Percentiles rank a stretch among this genome's conserved stretches.
phyloP scores from a whole-genome alignment of 176 grass and related monocot species.

The Paspalum notatum region DNA sequence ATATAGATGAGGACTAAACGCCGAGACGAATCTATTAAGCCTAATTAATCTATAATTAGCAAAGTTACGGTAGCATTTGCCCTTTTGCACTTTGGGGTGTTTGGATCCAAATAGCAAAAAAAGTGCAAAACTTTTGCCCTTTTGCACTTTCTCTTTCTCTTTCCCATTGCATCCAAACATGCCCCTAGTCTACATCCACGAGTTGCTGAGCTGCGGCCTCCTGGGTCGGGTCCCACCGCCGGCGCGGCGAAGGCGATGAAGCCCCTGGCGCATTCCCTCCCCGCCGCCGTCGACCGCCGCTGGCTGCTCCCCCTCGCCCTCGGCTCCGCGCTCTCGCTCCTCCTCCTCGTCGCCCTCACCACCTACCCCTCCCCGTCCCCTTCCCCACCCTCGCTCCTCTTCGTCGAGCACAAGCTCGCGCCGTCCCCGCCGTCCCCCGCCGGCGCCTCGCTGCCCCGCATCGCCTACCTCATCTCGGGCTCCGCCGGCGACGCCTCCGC shows the following conservation, averaged over 20 bases:
- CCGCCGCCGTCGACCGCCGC: slow-evolving; percentile 52
- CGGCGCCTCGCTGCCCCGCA: slow-evolving; percentile 30
- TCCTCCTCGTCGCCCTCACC: slow-evolving; percentile 49
- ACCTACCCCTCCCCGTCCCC: slow-evolving; percentile 34
- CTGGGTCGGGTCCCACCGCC: no score
- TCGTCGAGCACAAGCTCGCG: slow-evolving; percentile 70
- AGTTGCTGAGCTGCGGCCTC: no score
- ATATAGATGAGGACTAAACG: no score
- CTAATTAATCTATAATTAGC: no score
- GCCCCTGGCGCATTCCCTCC: slow-evolving; percentile 14
- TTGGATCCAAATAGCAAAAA: no score
- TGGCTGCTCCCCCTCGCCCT: slow-evolving; percentile 52
- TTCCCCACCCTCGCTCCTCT: slow-evolving; percentile 38
- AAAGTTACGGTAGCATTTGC: no score
- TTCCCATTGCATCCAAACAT: no score
- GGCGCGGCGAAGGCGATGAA: slow-evolving; percentile 45
- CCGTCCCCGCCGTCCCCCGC: slow-evolving; percentile 15
- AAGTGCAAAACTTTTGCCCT: no score
- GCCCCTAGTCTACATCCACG: no score
- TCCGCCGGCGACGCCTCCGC: slow-evolving; percentile 47
- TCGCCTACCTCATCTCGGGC: slow-evolving; percentile 67
- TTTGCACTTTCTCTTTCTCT: no score
- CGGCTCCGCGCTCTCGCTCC: slow-evolving; percentile 46
- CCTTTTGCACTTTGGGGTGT: no score
- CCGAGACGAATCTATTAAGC: no score